Percentiles rank a stretch among this genome's conserved stretches.
Evolutionary conservation across 1,139 yeast species (phyloP).

Genomic region (Nakaseomyces bracarensis): DNA sequence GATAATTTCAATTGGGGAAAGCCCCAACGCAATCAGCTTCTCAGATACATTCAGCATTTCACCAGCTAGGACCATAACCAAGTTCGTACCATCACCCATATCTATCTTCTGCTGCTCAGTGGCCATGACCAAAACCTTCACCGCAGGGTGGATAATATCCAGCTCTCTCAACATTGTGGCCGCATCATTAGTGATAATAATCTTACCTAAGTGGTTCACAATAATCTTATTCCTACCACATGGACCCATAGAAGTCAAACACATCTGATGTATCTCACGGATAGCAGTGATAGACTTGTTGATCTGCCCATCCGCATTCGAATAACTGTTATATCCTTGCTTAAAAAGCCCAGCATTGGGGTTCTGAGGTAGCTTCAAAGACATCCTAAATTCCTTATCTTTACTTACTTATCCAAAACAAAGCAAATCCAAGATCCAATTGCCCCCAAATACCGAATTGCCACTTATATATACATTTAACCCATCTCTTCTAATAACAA

Average conservation of each 20-base stretch:
- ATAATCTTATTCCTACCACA: conserved; percentile 94
- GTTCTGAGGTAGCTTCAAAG: conserved; percentile 83
- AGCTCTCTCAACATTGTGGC: conserved; percentile 91
- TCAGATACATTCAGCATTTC: conserved; percentile 80
- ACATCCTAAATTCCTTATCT: no score
- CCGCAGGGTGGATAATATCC: conserved; percentile 96
- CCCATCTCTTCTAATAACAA: no score
- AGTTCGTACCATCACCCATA: conserved; percentile 70
- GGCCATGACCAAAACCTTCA: conserved; percentile 91
- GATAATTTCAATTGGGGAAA: conserved; percentile 80
- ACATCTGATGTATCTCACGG: conserved; percentile 84
- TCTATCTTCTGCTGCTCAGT: conserved; percentile 94
- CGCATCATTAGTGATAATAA: conserved; percentile 89
- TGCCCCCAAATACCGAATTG: not conserved
- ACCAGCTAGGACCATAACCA: conserved; percentile 78
- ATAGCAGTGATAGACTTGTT: conserved; percentile 88
- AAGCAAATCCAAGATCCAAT: not conserved
- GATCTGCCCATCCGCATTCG: conserved; percentile 91
- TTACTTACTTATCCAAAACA: conserved; percentile 31
- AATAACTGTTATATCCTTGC: conserved; percentile 87
- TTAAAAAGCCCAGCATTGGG: conserved; percentile 92
- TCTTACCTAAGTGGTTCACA: conserved; percentile 75
- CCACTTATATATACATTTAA: no score
- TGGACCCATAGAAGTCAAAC: conserved; percentile 93
- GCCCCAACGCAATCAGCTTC: conserved; percentile 72